phyloP scores from a whole-genome alignment of 2,329 filamentous ascomycete species.

The Colletotrichum tabaci region DNA sequence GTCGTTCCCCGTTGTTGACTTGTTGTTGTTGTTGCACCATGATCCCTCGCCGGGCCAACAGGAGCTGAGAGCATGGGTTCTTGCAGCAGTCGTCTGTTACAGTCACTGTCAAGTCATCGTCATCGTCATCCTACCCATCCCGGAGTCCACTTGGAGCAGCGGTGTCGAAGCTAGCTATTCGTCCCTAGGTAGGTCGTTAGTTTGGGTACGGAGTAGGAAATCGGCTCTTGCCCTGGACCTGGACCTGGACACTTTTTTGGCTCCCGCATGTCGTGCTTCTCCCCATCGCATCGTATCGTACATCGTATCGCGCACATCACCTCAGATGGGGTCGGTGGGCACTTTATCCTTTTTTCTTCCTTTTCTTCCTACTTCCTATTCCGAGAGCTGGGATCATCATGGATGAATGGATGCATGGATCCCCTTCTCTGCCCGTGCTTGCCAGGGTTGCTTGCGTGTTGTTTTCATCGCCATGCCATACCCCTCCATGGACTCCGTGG shows the following conservation, averaged over 20 bases:
- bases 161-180: background rate
- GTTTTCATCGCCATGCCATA: slow-evolving; percentile 7
- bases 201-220: background rate
- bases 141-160: background rate
- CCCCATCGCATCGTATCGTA: slow-evolving; percentile 14
- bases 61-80: slow-evolving; percentile 35
- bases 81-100: background rate
- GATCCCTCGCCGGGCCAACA: slow-evolving; percentile 40
- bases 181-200: no score
- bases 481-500: background rate
- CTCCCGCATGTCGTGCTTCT: slow-evolving; percentile 40
- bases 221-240: slow-evolving; percentile 9
- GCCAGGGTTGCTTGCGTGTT: background rate
- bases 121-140: slow-evolving; percentile 22
- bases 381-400: slow-evolving; percentile 5
- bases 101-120: slow-evolving; percentile 24
- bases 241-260: slow-evolving; percentile 11
- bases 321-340: slow-evolving; percentile 14
- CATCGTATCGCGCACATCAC: slow-evolving; percentile 8
- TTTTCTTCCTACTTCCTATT: background rate
- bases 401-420: background rate
- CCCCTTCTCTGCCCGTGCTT: slow-evolving; percentile 1
- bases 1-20: no score
- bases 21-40: slow-evolving; percentile 18
- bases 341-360: background rate